phyloP scores from a whole-genome alignment of 2,329 filamentous ascomycete genomes.

The Periconia macrospinosa region DNA sequence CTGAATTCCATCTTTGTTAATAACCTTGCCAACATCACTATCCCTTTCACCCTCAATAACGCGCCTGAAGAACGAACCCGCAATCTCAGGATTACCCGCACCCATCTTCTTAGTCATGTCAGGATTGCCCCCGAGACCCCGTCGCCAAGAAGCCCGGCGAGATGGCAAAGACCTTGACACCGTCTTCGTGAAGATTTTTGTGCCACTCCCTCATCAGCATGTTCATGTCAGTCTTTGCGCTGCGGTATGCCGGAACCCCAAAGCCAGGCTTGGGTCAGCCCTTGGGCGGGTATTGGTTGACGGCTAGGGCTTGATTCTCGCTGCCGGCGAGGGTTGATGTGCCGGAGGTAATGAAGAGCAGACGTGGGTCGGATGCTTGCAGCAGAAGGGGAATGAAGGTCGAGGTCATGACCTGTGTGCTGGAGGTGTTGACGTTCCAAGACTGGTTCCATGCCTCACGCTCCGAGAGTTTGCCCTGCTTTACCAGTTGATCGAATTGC shows the following conservation, averaged over 20 bases:
- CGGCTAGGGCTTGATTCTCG: slow-evolving; percentile 25
- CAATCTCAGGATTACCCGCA: slow-evolving; percentile 33
- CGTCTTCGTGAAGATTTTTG: slow-evolving; percentile 10
- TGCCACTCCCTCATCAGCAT: slow-evolving; percentile 53
- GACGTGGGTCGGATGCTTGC: slow-evolving; percentile 33
- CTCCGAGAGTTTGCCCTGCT: slow-evolving; percentile 1
- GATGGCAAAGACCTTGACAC: slow-evolving; percentile 43
- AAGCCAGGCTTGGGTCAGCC: slow-evolving; percentile 50
- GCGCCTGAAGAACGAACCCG: slow-evolving; percentile 34
- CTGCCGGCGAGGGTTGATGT: slow-evolving; percentile 39
- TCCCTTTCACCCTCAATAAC: slow-evolving; percentile 41
- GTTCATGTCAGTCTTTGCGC: slow-evolving; percentile 48
- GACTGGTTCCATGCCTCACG: slow-evolving; percentile 8
- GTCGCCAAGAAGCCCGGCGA: slow-evolving; percentile 50
- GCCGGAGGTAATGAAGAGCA: slow-evolving; percentile 44
- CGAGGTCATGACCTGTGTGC: slow-evolving; percentile 39
- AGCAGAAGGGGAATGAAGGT: slow-evolving; percentile 40
- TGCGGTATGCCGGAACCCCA: slow-evolving; percentile 36
- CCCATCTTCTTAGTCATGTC: slow-evolving; percentile 37
- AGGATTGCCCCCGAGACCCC: slow-evolving; percentile 37
- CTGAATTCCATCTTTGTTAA: slow-evolving; percentile 15
- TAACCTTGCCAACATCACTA: slow-evolving; percentile 35
- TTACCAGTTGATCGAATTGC: not conserved
- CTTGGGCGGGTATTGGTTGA: slow-evolving; percentile 4
- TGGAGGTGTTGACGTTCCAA: slow-evolving; percentile 40